phyloP scores from a whole-genome alignment of 352 stramenopile species.

The Pythium aphanidermatum region DNA sequence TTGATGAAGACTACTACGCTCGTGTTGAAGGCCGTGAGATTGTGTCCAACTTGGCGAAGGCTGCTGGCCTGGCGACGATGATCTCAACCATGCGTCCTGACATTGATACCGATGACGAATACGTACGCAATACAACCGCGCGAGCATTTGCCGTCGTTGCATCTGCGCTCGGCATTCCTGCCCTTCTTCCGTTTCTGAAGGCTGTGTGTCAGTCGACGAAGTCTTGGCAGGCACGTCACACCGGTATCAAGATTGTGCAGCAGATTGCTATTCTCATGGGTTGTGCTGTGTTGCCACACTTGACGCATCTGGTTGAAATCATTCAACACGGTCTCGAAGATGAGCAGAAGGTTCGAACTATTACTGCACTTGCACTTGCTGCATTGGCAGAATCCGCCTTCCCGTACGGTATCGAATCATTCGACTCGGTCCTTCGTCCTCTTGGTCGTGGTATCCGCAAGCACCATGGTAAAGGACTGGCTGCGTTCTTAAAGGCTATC shows the following conservation, averaged over 20 bases:
- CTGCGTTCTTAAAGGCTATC: slow-evolving; percentile 98
- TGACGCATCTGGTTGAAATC: slow-evolving; percentile 98
- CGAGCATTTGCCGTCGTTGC: slow-evolving; percentile 99
- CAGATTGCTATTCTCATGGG: slow-evolving; percentile 99
- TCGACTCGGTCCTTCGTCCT: slow-evolving; percentile 96
- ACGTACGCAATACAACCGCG: slow-evolving; percentile 98
- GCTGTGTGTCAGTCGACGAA: slow-evolving; percentile 98
- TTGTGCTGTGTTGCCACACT: slow-evolving; percentile 96
- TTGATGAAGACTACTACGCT: slow-evolving; percentile 99
- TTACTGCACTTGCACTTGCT: slow-evolving; percentile 96
- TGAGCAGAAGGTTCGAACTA: slow-evolving; percentile 98
- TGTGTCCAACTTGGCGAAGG: slow-evolving; percentile 99
- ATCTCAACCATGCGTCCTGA: slow-evolving; percentile 99
- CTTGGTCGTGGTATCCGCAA: slow-evolving; percentile 97
- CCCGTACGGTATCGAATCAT: slow-evolving; percentile 99
- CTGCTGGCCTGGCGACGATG: slow-evolving; percentile 98
- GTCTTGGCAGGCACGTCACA: slow-evolving; percentile 98
- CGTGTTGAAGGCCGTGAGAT: slow-evolving; percentile 98
- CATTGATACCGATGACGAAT: slow-evolving; percentile 99
- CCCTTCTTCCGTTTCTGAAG: slow-evolving; percentile 98
- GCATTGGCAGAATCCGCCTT: slow-evolving; percentile 96
- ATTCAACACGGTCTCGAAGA: slow-evolving; percentile 97
- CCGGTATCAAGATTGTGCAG: slow-evolving; percentile 99
- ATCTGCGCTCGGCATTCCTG: slow-evolving; percentile 96
- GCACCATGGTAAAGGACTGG: slow-evolving; percentile 97